These are phyloP conservation scores for Solanum appendiculatum DNA, from an alignment of 257 asterid genomes.

Conservation along the genomic window DNA sequence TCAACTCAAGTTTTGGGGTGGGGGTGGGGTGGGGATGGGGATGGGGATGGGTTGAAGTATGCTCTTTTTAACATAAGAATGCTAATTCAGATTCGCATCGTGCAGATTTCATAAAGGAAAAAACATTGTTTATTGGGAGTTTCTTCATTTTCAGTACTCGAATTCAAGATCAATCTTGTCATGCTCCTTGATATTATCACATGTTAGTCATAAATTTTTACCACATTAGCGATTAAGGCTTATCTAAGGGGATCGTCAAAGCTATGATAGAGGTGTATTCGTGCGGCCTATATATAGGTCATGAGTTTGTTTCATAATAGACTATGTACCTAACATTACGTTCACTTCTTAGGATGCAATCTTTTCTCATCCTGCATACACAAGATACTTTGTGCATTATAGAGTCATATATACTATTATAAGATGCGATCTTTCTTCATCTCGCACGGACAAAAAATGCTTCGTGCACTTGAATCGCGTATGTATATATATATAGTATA, in stretches of 20 bases:
- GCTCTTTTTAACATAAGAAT: fast-evolving
- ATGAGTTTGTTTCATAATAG: neutral
- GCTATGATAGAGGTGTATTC: too few relatives aligned
- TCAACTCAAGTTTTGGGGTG: neutral
- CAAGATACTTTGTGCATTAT: neutral
- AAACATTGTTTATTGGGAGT: fast-evolving
- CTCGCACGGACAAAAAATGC: neutral
- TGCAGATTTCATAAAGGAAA: neutral
- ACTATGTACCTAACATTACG: too few relatives aligned
- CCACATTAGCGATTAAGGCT: too few relatives aligned
- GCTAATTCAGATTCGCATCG: neutral
- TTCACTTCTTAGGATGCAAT: neutral
- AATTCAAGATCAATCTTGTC: neutral
- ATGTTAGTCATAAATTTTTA: neutral
- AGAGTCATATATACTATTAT: neutral
- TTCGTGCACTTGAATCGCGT: neutral
- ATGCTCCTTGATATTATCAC: neutral
- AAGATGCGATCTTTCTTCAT: neutral
- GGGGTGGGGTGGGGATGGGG: neutral
- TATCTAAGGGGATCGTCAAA: neutral
- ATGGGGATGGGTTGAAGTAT: neutral
- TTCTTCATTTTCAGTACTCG: neutral
- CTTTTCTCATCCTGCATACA: neutral
- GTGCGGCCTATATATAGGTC: neutral
- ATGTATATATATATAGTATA: neutral